Conservation (phyloP, 2,329 filamentous ascomycete genomes). For the Aspergillus udagawae region DNA sequence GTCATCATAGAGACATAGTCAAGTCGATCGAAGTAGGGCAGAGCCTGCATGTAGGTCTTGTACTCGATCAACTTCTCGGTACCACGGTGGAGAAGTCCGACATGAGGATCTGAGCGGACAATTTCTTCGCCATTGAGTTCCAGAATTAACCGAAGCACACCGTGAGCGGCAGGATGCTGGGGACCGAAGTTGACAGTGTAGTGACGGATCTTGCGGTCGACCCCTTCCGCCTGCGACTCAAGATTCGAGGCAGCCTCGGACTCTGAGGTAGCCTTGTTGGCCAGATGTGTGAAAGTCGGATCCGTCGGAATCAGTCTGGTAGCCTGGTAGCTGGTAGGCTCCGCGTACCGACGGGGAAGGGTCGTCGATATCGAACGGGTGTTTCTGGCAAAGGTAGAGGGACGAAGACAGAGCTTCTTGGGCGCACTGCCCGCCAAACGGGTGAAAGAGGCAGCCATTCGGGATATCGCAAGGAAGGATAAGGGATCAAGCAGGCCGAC, state of each 20-base stretch:
- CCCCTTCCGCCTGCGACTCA: constrained; percentile 41
- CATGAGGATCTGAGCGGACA: constrained; percentile 91
- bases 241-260: constrained; percentile 43
- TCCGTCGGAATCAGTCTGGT: constrained; percentile 58
- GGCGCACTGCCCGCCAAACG: constrained; percentile 58
- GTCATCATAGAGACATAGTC: constrained; percentile 99
- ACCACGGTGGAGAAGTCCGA: constrained; percentile 90
- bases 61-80: constrained; percentile 99
- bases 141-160: constrained; percentile 93
- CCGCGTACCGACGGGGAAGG: constrained; percentile 50
- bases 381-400: constrained; percentile 43
- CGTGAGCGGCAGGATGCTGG: constrained; percentile 97
- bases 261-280: constrained; percentile 37
- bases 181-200: constrained; percentile 99
- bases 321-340: constrained; percentile 45
- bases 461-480: constrained; percentile 16
- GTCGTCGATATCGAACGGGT: constrained; percentile 55
- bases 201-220: constrained; percentile 83
- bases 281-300: constrained; percentile 48
- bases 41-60: constrained; percentile 96
- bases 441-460: constrained; percentile 60
- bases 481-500: constrained; percentile 20
- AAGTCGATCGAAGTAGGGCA: constrained; percentile 97
- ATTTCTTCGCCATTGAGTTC: constrained; percentile 98
- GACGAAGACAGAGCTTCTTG: constrained; percentile 56